Evolutionary conservation across 495 filamentous ascomycete species (phyloP), one percentile per base, ranked within the genome.

Genomic region (Lasiosphaeria ovina): DNA sequence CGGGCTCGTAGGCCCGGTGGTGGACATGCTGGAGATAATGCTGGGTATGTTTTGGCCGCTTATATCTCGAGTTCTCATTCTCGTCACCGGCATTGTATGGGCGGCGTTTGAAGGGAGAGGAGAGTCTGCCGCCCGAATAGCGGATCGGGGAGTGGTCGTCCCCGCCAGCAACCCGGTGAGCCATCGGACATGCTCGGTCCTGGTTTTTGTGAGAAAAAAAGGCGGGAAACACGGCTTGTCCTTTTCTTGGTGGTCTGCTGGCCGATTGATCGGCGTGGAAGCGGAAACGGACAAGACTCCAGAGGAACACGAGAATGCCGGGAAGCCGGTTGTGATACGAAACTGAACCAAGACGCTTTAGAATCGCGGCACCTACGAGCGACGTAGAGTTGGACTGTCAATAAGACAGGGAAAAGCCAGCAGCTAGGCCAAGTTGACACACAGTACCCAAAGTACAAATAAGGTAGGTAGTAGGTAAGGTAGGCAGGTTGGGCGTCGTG

Each of bases 171-270:
- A 58, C 58, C 59, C 62, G 69, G n/a, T 57, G 54, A 59, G 69
- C 71, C 71, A 73, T 73, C 59, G 69, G 62, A 70, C 71, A 73
- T 73, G 56, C 66, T 73, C 71, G 58, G 59, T 8, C 16, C 4
- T 51, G 33, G 32, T 9, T 33, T 34, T 49, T 33, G 32, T 35
- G 17, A 31, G 10, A 12, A 6, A 40, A 32, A 54, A 34, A n/a
- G 40, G 35, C 31, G 24, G 45, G 42, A 42, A 24, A 54, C 5
- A 33, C 3, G 14, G 32, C 6, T 36, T n/a, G 12, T 12, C 16
- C 17, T 9, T 53, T 36, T 31, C 9, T 35, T 53, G 14, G 33
- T 35, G 32, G 36, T 53, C 34, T 38, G 14, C 16, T 7, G 12
- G 6, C 12, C 8, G 44, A 47, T 14, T n/a, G 16, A 47, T 14